Evolutionary conservation across 495 filamentous ascomycete genomes (phyloP).

Genomic region (Podospora didyma): DNA sequence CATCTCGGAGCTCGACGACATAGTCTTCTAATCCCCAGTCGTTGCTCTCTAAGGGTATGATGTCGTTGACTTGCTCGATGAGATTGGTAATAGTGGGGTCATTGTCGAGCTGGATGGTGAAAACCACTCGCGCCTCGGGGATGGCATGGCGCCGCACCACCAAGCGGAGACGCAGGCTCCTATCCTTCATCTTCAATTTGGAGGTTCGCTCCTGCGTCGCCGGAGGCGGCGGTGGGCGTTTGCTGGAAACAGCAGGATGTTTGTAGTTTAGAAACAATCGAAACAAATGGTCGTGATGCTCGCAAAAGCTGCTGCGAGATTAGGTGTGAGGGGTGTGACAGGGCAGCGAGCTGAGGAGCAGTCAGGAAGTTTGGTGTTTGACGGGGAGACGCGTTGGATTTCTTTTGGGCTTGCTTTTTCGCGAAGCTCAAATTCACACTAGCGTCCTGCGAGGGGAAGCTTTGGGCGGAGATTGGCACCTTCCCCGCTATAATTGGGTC

Average conservation of each 20-base stretch:
- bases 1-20: slow-evolving; percentile 66
- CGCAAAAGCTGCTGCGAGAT: neutral
- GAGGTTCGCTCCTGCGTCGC: no score
- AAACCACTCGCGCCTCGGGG: slow-evolving; percentile 71
- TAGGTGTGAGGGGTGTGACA: no score
- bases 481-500: no score
- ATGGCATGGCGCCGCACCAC: slow-evolving; percentile 76
- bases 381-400: neutral
- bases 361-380: neutral
- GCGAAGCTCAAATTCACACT: neutral
- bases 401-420: neutral
- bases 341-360: neutral
- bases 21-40: slow-evolving; percentile 94
- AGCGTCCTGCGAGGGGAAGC: no score
- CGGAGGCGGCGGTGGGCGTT: neutral
- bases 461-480: no score
- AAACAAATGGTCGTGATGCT: neutral
- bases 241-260: neutral
- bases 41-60: slow-evolving; percentile 76
- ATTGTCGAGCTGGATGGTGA: slow-evolving; percentile 55
- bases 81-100: slow-evolving; percentile 73
- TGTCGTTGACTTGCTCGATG: slow-evolving; percentile 76
- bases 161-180: slow-evolving; percentile 73
- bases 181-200: slow-evolving; percentile 18
- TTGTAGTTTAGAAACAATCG: neutral